These are phyloP conservation scores for Calonectria henricotiae DNA, from an alignment of 2,329 filamentous ascomycete species.

Conservation along the genomic window DNA sequence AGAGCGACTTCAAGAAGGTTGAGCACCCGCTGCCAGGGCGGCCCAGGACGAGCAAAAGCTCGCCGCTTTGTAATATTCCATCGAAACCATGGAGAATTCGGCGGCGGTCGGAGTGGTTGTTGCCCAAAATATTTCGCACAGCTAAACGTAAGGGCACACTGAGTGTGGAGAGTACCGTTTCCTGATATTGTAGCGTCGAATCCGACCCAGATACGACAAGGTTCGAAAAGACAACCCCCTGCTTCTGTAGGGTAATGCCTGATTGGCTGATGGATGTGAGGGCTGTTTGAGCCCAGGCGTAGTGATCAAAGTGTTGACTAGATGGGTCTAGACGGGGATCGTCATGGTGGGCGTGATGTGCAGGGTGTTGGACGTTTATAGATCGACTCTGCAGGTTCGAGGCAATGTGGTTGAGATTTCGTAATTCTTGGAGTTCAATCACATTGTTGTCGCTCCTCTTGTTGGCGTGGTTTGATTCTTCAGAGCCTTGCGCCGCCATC, in stretches of 20 bases:
- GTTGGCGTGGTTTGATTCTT: neutral
- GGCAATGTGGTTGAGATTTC: slow-evolving; percentile 10
- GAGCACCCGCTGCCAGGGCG: slow-evolving; percentile 11
- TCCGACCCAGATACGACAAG: slow-evolving; percentile 1
- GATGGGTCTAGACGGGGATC: slow-evolving; percentile 1
- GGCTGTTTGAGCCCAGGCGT: slow-evolving; percentile 11
- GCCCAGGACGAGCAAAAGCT: slow-evolving; percentile 1
- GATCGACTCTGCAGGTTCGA: slow-evolving; percentile 9
- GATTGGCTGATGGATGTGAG: slow-evolving; percentile 9
- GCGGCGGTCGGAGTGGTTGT: neutral
- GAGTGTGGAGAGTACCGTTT: neutral
- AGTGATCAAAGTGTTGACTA: slow-evolving; percentile 11
- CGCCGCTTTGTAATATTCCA: slow-evolving; percentile 6
- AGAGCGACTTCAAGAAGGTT: slow-evolving; percentile 7
- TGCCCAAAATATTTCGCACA: neutral
- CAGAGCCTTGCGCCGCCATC: slow-evolving; percentile 5
- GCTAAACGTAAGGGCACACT: neutral
- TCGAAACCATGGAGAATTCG: slow-evolving; percentile 13
- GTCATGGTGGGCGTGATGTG: neutral
- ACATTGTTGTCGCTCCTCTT: slow-evolving; percentile 10
- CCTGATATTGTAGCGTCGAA: neutral
- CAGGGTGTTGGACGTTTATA: slow-evolving; percentile 6
- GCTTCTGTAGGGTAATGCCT: neutral
- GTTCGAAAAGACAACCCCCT: slow-evolving; percentile 2
- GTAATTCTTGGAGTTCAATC: slow-evolving; percentile 1